Conservation (phyloP, 2,329 filamentous ascomycete species). For the Penicillium sp. region DNA sequence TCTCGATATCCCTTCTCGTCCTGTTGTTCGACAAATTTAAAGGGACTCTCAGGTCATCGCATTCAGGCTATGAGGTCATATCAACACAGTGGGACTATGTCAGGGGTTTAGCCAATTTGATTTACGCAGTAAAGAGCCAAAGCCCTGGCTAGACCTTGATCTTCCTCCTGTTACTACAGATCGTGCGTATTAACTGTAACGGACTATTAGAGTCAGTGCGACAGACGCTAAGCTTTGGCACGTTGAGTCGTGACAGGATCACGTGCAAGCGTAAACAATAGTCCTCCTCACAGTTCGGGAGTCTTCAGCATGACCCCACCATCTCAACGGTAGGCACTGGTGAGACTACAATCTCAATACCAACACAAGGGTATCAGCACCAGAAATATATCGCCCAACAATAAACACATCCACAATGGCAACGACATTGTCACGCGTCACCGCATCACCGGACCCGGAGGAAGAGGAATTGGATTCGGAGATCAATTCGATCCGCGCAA, state of each 20-base stretch:
- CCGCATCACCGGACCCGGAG: slow-evolving; percentile 18
- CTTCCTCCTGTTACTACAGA: neutral
- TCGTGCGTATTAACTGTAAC: neutral
- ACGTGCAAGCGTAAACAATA: slow-evolving; percentile 2
- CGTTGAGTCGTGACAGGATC: neutral
- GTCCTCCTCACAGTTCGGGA: too few species aligned
- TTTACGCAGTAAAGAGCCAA: neutral
- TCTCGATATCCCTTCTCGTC: neutral
- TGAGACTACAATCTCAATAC: neutral
- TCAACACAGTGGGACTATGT: neutral
- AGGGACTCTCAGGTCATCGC: neutral
- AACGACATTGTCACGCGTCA: neutral
- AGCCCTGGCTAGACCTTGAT: neutral
- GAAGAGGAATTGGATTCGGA: slow-evolving; percentile 40
- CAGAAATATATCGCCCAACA: neutral
- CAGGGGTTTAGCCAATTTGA: neutral
- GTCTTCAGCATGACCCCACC: too few species aligned
- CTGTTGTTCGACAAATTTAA: neutral
- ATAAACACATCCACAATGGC: slow-evolving; percentile 6
- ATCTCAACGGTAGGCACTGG: neutral
- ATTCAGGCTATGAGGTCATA: neutral
- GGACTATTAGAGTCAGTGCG: neutral
- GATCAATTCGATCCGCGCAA: slow-evolving; percentile 39
- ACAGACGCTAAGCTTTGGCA: neutral
- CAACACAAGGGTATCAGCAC: neutral